Conservation (phyloP, 768 basidiomycete genomes). For the Kwoniella sp. region DNA sequence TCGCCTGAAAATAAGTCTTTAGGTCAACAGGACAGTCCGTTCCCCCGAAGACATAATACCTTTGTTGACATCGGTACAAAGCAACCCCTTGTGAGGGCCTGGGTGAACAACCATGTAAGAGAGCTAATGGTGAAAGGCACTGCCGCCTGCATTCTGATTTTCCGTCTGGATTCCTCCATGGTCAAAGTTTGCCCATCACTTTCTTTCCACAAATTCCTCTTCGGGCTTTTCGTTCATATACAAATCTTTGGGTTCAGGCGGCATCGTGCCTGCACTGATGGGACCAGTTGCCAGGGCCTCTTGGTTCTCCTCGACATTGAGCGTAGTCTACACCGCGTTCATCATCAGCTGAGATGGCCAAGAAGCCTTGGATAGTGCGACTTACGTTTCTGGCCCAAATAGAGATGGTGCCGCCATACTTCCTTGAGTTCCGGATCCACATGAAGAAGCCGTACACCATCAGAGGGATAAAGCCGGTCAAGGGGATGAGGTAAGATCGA, state of each 20-base stretch:
- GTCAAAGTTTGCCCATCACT: background rate
- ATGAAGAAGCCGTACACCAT: conserved; percentile 30
- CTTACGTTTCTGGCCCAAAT: conserved; percentile 17
- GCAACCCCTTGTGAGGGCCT: no score
- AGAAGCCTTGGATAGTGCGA: no score
- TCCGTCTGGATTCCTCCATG: no score
- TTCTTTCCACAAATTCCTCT: background rate
- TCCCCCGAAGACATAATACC: no score
- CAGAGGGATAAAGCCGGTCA: conserved; percentile 30
- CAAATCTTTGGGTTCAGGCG: background rate
- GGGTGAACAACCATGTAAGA: no score
- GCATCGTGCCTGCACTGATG: background rate
- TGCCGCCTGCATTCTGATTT: no score
- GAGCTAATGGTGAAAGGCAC: no score
- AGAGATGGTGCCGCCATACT: conserved; percentile 25
- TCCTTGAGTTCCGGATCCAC: conserved; percentile 24
- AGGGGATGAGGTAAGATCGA: conserved; percentile 26
- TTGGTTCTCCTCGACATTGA: conserved; percentile 11
- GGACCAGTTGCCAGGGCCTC: background rate
- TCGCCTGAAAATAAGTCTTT: no score
- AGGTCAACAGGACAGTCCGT: no score
- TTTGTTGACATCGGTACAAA: no score
- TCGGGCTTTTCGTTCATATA: background rate
- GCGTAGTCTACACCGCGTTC: background rate
- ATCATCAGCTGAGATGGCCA: background rate